Conservation (phyloP, 2,329 filamentous ascomycete species). For the Cordyceps pruinosa region DNA sequence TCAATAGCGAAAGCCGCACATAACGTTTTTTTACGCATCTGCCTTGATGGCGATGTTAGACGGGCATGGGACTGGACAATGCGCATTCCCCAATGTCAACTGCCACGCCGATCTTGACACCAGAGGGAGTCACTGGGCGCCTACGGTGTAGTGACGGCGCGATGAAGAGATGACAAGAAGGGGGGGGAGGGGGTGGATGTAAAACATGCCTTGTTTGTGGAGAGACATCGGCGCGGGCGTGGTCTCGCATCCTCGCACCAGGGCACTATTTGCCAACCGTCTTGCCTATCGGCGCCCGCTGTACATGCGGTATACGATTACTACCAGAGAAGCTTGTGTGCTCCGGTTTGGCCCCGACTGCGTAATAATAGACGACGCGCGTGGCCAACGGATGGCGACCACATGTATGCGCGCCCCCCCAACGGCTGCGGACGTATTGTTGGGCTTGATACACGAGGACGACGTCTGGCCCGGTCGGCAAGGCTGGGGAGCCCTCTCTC, state of each 20-base stretch:
- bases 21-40: neutral
- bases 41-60: neutral
- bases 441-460: neutral
- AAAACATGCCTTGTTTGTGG: neutral
- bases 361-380: slow-evolving; percentile 1
- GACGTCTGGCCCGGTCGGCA: neutral
- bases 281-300: neutral
- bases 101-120: neutral
- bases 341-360: neutral
- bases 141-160: neutral
- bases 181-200: neutral
- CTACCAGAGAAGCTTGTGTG: neutral
- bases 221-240: neutral
- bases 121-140: neutral
- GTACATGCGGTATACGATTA: neutral
- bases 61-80: neutral
- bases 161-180: neutral
- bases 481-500: neutral
- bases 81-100: neutral
- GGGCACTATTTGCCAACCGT: too few species aligned
- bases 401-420: neutral
- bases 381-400: neutral
- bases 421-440: neutral
- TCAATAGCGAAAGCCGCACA: neutral
- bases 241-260: neutral